Evolutionary conservation across 257 asterid genomes (phyloP), one percentile per base, ranked within the genome.

Genomic region (Paulownia fortunei): DNA sequence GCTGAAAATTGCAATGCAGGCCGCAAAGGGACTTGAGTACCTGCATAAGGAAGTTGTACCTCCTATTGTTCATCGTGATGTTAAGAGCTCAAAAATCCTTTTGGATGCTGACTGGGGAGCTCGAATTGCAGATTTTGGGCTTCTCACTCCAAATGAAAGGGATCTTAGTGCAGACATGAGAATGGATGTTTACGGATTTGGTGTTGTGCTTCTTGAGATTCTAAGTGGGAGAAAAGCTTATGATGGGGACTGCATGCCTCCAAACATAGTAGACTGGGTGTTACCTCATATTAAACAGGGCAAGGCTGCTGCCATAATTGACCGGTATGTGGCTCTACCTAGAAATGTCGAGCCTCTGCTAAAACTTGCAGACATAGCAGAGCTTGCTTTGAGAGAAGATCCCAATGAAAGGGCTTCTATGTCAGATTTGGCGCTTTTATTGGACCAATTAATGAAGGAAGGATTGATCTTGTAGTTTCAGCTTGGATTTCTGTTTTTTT

Each of bases 321-420:
- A 96, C 44, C 85, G 94, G n/a, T 88, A 87, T 11, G 85, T 89
- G 39, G 82, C 92, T 75, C 76, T 93, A 36, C 98, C 99, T 0
- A 86, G 93, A 79, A 96, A 93, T 30, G 91, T 96, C 27, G 99
- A 96, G 81, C 97, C 99, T 58, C 83, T 93, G 83, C 91, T 93
- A 49, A 96, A 87, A 78, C 96, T 96, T 41, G 98, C 97, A 0
- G 97, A 96, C 24, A 82, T 93, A 3, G 93, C 97, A 13, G 98
- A 93, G 84, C 85, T 88, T 39, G 90, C 97, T 19, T 52, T 96
- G 78, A 80, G 86, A 76, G 97, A 92, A 74, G 95, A 91, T 73
- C 95, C 91, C 0, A 72, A 69, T 27, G 83, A 77, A 60, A 84
- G 92, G 63, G 91, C 88, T 41, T 83, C 85, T 3, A 89, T 92